Evolutionary conservation across 2,329 filamentous ascomycete species (phyloP).

Genomic region (Fusarium sp.): DNA sequence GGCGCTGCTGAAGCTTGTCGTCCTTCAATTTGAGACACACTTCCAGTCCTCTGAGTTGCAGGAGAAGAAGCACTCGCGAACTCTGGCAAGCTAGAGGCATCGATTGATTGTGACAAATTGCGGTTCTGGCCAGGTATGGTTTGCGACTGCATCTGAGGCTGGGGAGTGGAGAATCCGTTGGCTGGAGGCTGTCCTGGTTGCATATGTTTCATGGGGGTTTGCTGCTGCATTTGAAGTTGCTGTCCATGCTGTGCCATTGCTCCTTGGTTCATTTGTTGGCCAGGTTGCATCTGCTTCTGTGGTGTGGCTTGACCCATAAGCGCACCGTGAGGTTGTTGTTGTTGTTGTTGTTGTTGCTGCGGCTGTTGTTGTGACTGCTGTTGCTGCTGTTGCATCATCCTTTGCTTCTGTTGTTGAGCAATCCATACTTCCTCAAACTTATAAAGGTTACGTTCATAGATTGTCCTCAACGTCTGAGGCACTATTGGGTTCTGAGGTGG

Average conservation of each 20-base stretch:
- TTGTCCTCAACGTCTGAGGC: constrained; percentile 72
- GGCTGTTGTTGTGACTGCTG: constrained; percentile 48
- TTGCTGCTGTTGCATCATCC: constrained; percentile 61
- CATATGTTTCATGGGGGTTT: constrained; percentile 55
- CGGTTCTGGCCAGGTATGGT: constrained; percentile 53
- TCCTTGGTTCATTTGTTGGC: constrained; percentile 47
- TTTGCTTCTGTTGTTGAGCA: constrained; percentile 63
- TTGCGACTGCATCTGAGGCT: constrained; percentile 41
- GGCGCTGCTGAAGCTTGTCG: constrained; percentile 39
- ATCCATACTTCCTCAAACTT: constrained; percentile 78
- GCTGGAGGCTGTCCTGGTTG: constrained; percentile 51
- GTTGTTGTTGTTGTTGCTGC: constrained; percentile 49
- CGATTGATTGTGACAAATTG: constrained; percentile 62
- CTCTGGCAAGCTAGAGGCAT: constrained; percentile 49
- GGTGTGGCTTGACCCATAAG: constrained; percentile 44
- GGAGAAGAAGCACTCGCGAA: constrained; percentile 58
- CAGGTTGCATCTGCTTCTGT: constrained; percentile 49
- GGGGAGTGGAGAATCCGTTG: constrained; percentile 52
- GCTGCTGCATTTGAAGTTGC: constrained; percentile 45
- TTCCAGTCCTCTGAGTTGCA: constrained; percentile 52
- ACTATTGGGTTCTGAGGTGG: constrained; percentile 72
- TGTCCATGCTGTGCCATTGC: constrained; percentile 50
- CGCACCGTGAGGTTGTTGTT: constrained; percentile 48
- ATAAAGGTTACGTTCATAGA: constrained; percentile 79
- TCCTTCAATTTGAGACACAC: constrained; percentile 51